phyloP scores from a whole-genome alignment of 2,329 filamentous ascomycete species.

The Neonectria coccinea region DNA sequence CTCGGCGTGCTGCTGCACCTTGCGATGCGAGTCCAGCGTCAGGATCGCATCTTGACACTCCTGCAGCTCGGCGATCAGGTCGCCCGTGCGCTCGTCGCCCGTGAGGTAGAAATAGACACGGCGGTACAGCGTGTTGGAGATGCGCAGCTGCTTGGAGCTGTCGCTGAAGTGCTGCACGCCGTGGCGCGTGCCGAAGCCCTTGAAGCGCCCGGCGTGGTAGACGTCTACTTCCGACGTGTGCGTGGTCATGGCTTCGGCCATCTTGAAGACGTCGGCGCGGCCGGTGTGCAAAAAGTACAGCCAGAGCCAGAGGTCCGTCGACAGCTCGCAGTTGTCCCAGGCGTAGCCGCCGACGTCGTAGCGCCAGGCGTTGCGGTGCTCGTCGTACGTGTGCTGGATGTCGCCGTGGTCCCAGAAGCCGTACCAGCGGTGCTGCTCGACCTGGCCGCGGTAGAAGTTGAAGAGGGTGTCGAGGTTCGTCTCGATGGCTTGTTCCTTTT shows the following conservation, averaged over 20 bases:
- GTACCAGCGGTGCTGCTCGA: slow-evolving; percentile 70
- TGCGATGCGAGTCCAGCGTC: slow-evolving; percentile 33
- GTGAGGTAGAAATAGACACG: slow-evolving; percentile 68
- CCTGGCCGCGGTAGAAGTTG: slow-evolving; percentile 65
- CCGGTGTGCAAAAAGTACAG: slow-evolving; percentile 70
- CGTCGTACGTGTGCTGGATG: slow-evolving; percentile 71
- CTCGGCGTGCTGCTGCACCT: slow-evolving; percentile 32
- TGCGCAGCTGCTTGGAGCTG: slow-evolving; percentile 70
- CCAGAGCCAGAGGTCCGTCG: slow-evolving; percentile 72
- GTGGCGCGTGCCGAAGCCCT: slow-evolving; percentile 71
- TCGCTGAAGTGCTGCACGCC: slow-evolving; percentile 72
- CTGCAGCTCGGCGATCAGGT: slow-evolving; percentile 44
- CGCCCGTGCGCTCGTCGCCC: slow-evolving; percentile 67
- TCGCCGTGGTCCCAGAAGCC: slow-evolving; percentile 73
- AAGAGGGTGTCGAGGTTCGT: slow-evolving; percentile 65
- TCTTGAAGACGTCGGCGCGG: slow-evolving; percentile 65
- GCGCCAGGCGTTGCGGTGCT: slow-evolving; percentile 68
- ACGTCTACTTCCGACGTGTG: slow-evolving; percentile 72
- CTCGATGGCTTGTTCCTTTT: slow-evolving; percentile 57
- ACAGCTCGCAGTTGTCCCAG: slow-evolving; percentile 74
- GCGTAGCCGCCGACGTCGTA: slow-evolving; percentile 73
- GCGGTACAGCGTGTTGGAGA: slow-evolving; percentile 49
- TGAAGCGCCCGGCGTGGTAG: slow-evolving; percentile 68
- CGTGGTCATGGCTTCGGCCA: slow-evolving; percentile 68
- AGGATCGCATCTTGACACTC: slow-evolving; percentile 28